These are phyloP conservation scores for Grammothele lineata DNA, from an alignment of 768 basidiomycete species.

Conservation along the genomic window DNA sequence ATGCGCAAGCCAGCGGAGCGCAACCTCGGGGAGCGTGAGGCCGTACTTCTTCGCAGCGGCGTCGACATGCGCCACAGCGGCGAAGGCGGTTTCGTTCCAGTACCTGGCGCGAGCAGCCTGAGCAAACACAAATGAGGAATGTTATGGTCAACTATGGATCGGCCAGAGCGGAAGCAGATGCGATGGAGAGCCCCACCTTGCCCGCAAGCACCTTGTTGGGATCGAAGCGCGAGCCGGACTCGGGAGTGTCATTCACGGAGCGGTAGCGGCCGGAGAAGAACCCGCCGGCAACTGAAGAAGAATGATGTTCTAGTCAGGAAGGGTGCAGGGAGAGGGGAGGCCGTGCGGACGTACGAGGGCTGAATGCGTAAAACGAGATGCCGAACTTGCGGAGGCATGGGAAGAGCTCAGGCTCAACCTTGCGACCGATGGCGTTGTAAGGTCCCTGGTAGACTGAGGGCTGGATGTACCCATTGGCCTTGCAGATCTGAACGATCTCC, in stretches of 20 bases:
- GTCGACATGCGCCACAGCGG: constrained; percentile 40
- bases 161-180: neutral
- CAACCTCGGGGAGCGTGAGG: constrained; percentile 37
- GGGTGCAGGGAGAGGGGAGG: neutral
- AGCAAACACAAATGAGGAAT: neutral
- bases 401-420: constrained; percentile 36
- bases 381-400: constrained; percentile 39
- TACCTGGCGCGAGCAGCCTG: constrained; percentile 30
- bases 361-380: constrained; percentile 36
- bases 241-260: constrained; percentile 34
- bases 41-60: constrained; percentile 34
- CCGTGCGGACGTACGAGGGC: constrained; percentile 33
- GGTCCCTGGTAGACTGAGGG: constrained; percentile 47
- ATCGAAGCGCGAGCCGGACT: constrained; percentile 57
- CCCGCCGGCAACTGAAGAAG: constrained; percentile 30
- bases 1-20: constrained; percentile 45
- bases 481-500: constrained; percentile 52
- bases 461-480: constrained; percentile 43
- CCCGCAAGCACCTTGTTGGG: constrained; percentile 38
- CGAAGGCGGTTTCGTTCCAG: constrained; percentile 52
- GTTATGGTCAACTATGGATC: neutral
- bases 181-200: constrained; percentile 26
- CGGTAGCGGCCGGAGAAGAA: constrained; percentile 37
- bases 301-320: neutral
- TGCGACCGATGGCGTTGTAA: constrained; percentile 16